Evolutionary conservation across 768 basidiomycete genomes (phyloP).

Genomic region (Hygrocybe coccinea): DNA sequence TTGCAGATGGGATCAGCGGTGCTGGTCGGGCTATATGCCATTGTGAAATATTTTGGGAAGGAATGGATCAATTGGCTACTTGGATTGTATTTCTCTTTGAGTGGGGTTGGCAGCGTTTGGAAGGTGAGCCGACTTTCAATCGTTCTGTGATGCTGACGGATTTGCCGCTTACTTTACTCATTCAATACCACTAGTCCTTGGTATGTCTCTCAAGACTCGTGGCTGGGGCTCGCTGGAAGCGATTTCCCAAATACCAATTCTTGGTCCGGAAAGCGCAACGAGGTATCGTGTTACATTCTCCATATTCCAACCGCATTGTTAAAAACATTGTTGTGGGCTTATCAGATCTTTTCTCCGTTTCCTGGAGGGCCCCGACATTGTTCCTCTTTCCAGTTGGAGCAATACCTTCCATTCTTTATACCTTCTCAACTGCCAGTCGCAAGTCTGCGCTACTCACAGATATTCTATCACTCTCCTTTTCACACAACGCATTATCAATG

Average conservation of each 20-base stretch:
- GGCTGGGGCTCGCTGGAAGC: constrained; percentile 57
- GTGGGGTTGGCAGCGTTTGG: constrained; percentile 64
- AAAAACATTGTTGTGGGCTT: constrained; percentile 11
- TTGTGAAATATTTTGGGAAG: constrained; percentile 71
- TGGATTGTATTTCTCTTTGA: constrained; percentile 67
- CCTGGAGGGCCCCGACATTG: constrained; percentile 55
- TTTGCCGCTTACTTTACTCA: constrained; percentile 6
- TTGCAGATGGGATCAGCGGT: constrained; percentile 62
- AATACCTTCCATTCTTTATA: constrained; percentile 63
- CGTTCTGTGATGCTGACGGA: neutral
- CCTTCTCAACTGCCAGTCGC: constrained; percentile 37
- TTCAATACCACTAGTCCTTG: constrained; percentile 39
- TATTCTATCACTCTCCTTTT: constrained; percentile 70
- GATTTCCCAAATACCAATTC: constrained; percentile 45
- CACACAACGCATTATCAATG: constrained; percentile 71
- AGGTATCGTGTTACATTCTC: constrained; percentile 32
- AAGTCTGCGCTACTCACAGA: constrained; percentile 75
- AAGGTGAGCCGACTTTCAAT: constrained; percentile 47
- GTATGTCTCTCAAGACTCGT: constrained; percentile 47
- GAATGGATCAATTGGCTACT: constrained; percentile 82
- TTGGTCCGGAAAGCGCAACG: constrained; percentile 42
- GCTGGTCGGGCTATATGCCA: constrained; percentile 62
- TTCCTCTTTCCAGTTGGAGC: constrained; percentile 54
- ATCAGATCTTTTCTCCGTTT: constrained; percentile 36
- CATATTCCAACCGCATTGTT: neutral